Conservation (phyloP, 768 basidiomycete genomes). For the Pleurotus djamor region DNA sequence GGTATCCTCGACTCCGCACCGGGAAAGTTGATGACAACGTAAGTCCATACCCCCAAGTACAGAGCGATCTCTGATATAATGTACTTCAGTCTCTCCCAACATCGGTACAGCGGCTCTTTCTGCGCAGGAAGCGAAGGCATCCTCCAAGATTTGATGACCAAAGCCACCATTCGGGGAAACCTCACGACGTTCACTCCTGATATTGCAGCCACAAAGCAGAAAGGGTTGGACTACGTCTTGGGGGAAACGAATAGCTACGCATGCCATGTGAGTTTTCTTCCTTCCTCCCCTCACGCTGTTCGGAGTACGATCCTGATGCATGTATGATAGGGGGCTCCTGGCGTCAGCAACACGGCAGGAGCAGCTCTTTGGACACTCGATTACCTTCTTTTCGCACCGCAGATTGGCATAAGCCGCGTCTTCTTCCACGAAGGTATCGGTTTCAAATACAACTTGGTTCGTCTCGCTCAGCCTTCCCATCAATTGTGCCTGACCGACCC, state of each 20-base stretch:
- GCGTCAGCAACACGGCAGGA: conserved; percentile 69
- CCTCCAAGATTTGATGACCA: conserved; percentile 66
- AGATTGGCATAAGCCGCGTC: conserved; percentile 49
- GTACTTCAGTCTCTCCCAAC: conserved; percentile 48
- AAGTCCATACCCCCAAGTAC: conserved; percentile 14
- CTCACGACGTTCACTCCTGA: conserved; percentile 50
- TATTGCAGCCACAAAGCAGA: conserved; percentile 42
- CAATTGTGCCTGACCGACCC: not conserved
- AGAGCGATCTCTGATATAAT: not conserved
- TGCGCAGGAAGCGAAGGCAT: conserved; percentile 51
- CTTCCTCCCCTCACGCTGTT: not conserved
- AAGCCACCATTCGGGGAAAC: conserved; percentile 55
- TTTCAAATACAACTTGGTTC: conserved; percentile 67
- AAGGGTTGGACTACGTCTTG: conserved; percentile 54
- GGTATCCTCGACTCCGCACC: conserved; percentile 47
- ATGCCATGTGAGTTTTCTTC: conserved; percentile 31
- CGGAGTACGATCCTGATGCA: not conserved
- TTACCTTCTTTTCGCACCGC: conserved; percentile 59
- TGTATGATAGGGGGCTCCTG: conserved; percentile 37
- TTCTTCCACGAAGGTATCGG: conserved; percentile 71
- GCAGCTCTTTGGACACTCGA: conserved; percentile 69
- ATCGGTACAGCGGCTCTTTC: conserved; percentile 49
- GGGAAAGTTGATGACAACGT: conserved; percentile 54
- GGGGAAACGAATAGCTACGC: conserved; percentile 61
- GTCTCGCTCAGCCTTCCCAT: not conserved